A percentile compares a stretch with the other conserved stretches of the same genome.
Evolutionary conservation across 2,329 filamentous ascomycete species (phyloP).

Genomic region (Curvularia lunata): DNA sequence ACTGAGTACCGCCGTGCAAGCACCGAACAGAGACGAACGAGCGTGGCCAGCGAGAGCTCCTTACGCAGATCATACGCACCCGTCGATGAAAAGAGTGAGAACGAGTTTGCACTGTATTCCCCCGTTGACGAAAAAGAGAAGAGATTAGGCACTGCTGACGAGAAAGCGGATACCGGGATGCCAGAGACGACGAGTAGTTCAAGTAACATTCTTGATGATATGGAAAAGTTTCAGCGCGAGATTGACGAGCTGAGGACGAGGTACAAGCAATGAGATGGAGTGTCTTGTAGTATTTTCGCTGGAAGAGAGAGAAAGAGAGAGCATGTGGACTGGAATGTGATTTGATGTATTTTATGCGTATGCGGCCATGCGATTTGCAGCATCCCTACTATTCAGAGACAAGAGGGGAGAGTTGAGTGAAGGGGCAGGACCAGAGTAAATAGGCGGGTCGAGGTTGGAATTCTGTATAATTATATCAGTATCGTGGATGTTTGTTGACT

Average conservation of each 20-base stretch:
- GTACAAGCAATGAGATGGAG: slow-evolving; percentile 25
- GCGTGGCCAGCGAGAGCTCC: slow-evolving; percentile 43
- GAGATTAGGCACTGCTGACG: slow-evolving; percentile 11
- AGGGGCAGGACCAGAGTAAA: not conserved
- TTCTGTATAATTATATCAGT: not conserved
- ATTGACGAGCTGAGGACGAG: slow-evolving; percentile 47
- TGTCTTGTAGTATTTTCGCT: not conserved
- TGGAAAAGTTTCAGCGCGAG: slow-evolving; percentile 50
- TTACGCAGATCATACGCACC: slow-evolving; percentile 35
- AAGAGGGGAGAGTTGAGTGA: not conserved
- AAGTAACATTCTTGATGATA: slow-evolving; percentile 46
- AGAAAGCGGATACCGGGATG: not conserved
- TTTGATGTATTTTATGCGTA: not conserved
- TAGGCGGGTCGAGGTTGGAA: not conserved
- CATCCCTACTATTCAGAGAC: not conserved
- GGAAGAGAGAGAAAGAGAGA: not conserved
- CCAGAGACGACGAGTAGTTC: slow-evolving; percentile 22
- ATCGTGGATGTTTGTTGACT: not conserved
- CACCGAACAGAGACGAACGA: slow-evolving; percentile 42
- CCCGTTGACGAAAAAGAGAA: slow-evolving; percentile 38
- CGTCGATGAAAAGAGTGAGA: slow-evolving; percentile 20
- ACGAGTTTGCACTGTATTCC: slow-evolving; percentile 36
- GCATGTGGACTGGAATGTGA: not conserved
- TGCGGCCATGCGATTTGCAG: not conserved
- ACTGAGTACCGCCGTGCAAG: slow-evolving; percentile 35